phyloP scores from a whole-genome alignment of 768 basidiomycete genomes.

The Pulveroboletus frians region DNA sequence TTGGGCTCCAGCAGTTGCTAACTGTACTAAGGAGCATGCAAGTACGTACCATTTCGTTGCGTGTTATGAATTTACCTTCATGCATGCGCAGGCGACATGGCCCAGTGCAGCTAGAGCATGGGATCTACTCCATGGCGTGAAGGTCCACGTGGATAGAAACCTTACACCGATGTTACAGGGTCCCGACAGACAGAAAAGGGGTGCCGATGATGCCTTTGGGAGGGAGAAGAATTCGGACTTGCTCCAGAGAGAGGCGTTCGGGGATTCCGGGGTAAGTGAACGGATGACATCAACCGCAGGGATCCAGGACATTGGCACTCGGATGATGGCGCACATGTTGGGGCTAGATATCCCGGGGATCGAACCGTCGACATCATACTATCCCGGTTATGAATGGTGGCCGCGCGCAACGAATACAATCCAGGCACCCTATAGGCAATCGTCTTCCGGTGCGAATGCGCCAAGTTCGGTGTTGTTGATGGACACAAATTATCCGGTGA shows the following conservation, averaged over 20 bases:
- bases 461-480: constrained; percentile 7
- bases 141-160: constrained; percentile 45
- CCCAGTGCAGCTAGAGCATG: constrained; percentile 63
- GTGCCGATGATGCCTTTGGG: constrained; percentile 60
- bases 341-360: constrained; percentile 62
- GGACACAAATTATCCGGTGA: constrained; percentile 15
- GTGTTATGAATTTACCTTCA: constrained; percentile 10
- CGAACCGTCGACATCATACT: constrained; percentile 47
- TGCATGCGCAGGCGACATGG: constrained; percentile 51
- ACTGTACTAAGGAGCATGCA: constrained; percentile 62
- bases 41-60: constrained; percentile 34
- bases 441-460: constrained; percentile 1
- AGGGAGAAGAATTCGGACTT: constrained; percentile 46
- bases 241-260: constrained; percentile 39
- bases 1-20: constrained; percentile 63
- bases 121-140: constrained; percentile 63
- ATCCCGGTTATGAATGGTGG: constrained; percentile 63
- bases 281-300: constrained; percentile 30
- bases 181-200: constrained; percentile 49
- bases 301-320: constrained; percentile 58
- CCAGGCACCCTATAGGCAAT: constrained; percentile 15
- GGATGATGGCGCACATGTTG: constrained; percentile 70
- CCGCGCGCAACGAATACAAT: constrained; percentile 33
- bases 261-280: constrained; percentile 21
- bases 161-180: constrained; percentile 33